Base-by-base conservation (phyloP, 495 filamentous ascomycete genomes). In the Neurospora sp. region DNA sequence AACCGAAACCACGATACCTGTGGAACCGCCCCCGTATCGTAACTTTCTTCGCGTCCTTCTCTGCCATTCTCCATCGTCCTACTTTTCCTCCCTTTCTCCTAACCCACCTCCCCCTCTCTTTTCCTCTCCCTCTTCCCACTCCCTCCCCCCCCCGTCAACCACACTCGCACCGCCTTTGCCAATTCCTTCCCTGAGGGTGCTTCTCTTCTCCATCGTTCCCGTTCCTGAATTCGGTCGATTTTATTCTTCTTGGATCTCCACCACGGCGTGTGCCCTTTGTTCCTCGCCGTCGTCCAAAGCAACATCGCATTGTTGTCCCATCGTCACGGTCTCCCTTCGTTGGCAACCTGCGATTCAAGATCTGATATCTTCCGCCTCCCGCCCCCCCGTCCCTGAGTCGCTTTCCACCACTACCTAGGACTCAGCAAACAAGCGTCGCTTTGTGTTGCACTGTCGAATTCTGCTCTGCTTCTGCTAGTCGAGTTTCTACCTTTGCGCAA, bases 91-190 rank as follows among this genome's bases (percentile, higher is more conserved):
- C 69, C 69, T 59, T 48, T 48, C 23, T 70, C 72, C 72, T 62
- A 69, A 71, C 73, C 41, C 48, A 62, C 54, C 20, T 39, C 42
- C 54, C 70, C 18, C 41, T 71, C 44, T 71, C 70, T 46, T 46
- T 71, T 69, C 69, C 42, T 54, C 69, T 59, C 72, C 38, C 74
- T 74, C 75, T 70, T 73, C 69, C 70, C 48, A 70, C 69, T 70
- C 42, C 71, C 48, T 44, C 69, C 66, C 48, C 66, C 48, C 72
- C 71, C 40, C 73, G 44, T 70, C 73, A 70, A 69, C 71, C 31
- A 66, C 70, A 73, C 48, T 71, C 80, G 80, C 80, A 79, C 80
- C 80, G 80, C 80, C 80, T 80, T 75, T 77, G 80, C 74, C 80
- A 81, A 81, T 78, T 35, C 40, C 62, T 72, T 77, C 79, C 80